These are phyloP conservation scores for Bolboschoenus planiculmis DNA, from an alignment of 176 grass and related monocot species.

Conservation along the genomic window DNA sequence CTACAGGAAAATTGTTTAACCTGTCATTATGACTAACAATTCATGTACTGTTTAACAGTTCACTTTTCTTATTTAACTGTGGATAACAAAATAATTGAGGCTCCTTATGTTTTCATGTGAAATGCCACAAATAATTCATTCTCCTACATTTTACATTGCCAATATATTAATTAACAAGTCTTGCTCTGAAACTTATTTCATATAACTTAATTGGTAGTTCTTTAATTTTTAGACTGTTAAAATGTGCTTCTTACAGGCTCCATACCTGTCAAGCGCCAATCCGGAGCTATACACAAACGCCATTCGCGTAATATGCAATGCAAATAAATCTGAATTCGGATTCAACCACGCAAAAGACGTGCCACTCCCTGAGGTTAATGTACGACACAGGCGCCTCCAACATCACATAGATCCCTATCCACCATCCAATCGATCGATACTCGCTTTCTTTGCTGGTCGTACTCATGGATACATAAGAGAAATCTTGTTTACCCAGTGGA, in stretches of 20 bases:
- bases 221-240: no score
- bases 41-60: neutral
- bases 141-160: no score
- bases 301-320: constrained; percentile 34
- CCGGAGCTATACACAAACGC: constrained; percentile 17
- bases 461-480: constrained; percentile 28
- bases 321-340: constrained; percentile 34
- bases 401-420: neutral
- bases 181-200: no score
- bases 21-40: neutral
- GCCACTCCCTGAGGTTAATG: constrained; percentile 25
- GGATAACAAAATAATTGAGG: no score
- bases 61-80: no score
- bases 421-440: neutral
- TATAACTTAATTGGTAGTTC: no score
- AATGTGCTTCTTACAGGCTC: no score
- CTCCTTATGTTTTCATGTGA: no score
- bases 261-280: constrained; percentile 27
- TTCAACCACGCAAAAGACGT: constrained; percentile 32
- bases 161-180: no score
- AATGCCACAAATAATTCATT: no score
- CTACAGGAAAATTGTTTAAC: no score
- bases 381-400: neutral
- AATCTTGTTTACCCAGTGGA: constrained; percentile 23
- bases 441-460: constrained; percentile 34